Evolutionary conservation across 1,284 basidiomycete species (phyloP).

Genomic region (Ustilago hordei): DNA sequence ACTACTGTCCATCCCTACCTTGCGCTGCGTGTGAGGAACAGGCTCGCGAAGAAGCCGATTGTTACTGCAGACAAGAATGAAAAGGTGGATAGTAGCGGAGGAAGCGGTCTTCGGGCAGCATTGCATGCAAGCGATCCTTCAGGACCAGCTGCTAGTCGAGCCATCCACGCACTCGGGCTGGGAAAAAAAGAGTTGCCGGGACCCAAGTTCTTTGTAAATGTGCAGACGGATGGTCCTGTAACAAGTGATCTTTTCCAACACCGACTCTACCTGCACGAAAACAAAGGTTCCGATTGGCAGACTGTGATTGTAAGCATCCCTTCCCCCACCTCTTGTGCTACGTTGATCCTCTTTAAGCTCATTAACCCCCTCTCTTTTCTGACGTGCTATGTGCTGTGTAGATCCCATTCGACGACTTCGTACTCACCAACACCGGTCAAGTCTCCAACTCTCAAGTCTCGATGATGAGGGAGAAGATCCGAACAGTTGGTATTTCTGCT

Average conservation of each 20-base stretch:
- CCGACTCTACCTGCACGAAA: slow-evolving; percentile 79
- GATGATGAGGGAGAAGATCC: slow-evolving; percentile 81
- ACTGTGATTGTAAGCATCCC: slow-evolving; percentile 78
- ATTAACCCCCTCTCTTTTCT: slow-evolving; percentile 6
- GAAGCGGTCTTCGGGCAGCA: slow-evolving; percentile 45
- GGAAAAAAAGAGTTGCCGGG: slow-evolving; percentile 49
- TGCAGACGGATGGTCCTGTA: slow-evolving; percentile 81
- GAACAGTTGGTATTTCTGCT: slow-evolving; percentile 82
- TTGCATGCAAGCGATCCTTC: slow-evolving; percentile 55
- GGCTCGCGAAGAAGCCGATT: slow-evolving; percentile 41
- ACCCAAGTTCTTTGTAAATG: slow-evolving; percentile 78
- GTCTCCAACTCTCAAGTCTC: slow-evolving; percentile 75
- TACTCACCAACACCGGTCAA: slow-evolving; percentile 84
- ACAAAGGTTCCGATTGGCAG: slow-evolving; percentile 81
- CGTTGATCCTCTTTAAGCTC: not conserved
- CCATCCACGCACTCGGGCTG: slow-evolving; percentile 59
- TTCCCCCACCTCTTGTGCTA: not conserved
- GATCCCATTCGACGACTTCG: slow-evolving; percentile 85
- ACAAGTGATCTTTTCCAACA: slow-evolving; percentile 86
- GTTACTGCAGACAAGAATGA: slow-evolving; percentile 15
- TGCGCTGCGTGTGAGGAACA: slow-evolving; percentile 78
- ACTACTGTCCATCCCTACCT: slow-evolving; percentile 82
- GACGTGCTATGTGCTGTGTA: slow-evolving; percentile 62
- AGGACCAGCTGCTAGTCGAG: slow-evolving; percentile 52
- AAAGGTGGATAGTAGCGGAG: slow-evolving; percentile 10